Conservation (phyloP, 768 basidiomycete genomes). For the Rubroboletus pulcherrimus region DNA sequence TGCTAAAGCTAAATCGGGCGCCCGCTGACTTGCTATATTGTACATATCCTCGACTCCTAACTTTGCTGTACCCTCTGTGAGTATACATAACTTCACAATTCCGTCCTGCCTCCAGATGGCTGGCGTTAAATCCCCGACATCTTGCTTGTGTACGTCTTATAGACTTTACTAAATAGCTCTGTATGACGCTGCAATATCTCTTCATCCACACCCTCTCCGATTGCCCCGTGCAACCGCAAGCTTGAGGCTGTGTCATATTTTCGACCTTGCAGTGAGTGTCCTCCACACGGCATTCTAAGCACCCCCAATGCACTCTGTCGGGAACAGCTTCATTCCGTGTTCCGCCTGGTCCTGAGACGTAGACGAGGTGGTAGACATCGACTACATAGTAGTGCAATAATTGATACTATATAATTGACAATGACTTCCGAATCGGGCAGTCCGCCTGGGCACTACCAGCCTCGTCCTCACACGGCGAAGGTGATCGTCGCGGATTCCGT, state of each 20-base stretch:
- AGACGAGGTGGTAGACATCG: neutral
- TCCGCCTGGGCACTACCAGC: slow-evolving; percentile 16
- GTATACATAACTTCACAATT: slow-evolving; percentile 5
- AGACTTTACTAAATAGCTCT: slow-evolving; percentile 5
- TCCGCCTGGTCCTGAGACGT: neutral
- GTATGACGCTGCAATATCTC: slow-evolving; percentile 7
- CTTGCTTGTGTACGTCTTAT: slow-evolving; percentile 1
- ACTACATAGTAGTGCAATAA: neutral
- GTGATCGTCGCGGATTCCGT: slow-evolving; percentile 29
- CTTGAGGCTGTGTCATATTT: neutral
- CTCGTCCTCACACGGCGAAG: slow-evolving; percentile 20
- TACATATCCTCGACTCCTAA: slow-evolving; percentile 5
- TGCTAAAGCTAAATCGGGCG: slow-evolving; percentile 3
- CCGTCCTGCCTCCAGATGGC: neutral
- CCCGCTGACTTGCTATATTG: slow-evolving; percentile 17
- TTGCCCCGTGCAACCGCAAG: neutral
- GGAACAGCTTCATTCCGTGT: neutral
- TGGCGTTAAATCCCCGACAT: neutral
- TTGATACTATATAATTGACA: slow-evolving; percentile 9
- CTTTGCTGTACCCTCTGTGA: slow-evolving; percentile 10
- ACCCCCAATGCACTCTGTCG: neutral
- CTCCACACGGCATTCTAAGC: neutral
- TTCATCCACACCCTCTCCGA: neutral
- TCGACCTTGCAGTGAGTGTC: neutral
- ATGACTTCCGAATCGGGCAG: slow-evolving; percentile 28